Evolutionary conservation across 2,329 filamentous ascomycete species (phyloP).

Genomic region (Alternaria ethzedia): DNA sequence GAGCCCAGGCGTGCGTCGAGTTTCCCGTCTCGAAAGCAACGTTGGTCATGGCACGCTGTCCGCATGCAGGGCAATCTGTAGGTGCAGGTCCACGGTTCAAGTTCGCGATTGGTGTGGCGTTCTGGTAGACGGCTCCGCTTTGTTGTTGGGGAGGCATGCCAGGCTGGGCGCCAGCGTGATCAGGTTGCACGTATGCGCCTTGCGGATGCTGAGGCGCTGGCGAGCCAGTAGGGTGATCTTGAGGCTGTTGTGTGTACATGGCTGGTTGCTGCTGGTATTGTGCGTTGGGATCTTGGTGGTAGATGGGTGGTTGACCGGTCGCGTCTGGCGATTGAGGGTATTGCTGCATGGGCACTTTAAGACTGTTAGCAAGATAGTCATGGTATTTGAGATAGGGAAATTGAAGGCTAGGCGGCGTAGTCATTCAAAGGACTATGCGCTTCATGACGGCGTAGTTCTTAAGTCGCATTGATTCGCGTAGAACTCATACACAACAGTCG

Average conservation of each 20-base stretch:
- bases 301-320: conserved; percentile 35
- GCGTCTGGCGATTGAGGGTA: conserved; percentile 43
- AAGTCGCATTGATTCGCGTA: not conserved
- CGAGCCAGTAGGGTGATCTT: conserved; percentile 19
- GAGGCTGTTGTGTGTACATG: conserved; percentile 27
- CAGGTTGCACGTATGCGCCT: conserved; percentile 24
- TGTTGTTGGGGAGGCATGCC: conserved; percentile 46
- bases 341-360: conserved; percentile 47
- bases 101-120: conserved; percentile 41
- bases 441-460: not conserved
- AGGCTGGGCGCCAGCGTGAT: conserved; percentile 19
- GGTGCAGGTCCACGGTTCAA: conserved; percentile 48
- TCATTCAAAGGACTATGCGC: not conserved
- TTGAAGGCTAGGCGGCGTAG: not conserved
- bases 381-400: not conserved
- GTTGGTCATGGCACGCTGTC: conserved; percentile 49
- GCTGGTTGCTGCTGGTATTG: conserved; percentile 5
- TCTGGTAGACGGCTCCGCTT: conserved; percentile 44
- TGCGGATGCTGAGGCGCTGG: conserved; percentile 35
- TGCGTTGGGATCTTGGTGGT: conserved; percentile 41
- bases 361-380: conserved; percentile 18
- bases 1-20: conserved; percentile 55
- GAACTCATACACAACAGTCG: not conserved
- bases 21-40: conserved; percentile 46
- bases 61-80: conserved; percentile 57